These are phyloP conservation scores for Acacia concinna DNA, from an alignment of 331 rosid genomes.

Conservation along the genomic window DNA sequence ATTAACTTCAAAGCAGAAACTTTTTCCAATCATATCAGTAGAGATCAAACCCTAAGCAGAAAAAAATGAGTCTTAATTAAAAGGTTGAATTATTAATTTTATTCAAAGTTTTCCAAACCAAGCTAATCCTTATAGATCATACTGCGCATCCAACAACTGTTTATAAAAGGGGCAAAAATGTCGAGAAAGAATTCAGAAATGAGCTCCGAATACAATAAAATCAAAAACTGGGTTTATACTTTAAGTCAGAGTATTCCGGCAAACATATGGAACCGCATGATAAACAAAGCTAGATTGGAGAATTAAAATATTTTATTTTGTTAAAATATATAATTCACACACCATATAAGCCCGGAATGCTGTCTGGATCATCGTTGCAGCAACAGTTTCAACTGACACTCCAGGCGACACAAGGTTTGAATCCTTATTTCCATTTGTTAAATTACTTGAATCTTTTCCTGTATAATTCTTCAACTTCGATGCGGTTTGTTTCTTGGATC, in stretches of 20 bases:
- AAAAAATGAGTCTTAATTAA: slow-evolving; percentile 15
- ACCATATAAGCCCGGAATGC: slow-evolving; percentile 86
- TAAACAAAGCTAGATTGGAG: background rate
- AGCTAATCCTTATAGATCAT: background rate
- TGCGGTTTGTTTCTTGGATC: slow-evolving; percentile 43
- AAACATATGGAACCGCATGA: background rate
- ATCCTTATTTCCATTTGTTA: slow-evolving; percentile 41
- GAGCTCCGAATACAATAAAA: background rate
- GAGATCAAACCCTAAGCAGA: background rate
- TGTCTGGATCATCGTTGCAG: slow-evolving; percentile 87
- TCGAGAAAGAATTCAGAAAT: slow-evolving; percentile 17
- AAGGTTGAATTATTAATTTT: background rate
- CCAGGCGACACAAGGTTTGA: slow-evolving; percentile 43
- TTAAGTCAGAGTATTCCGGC: background rate
- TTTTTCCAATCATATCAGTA: background rate
- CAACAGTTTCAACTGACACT: slow-evolving; percentile 61
- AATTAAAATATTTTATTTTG: background rate
- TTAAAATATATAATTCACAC: slow-evolving; percentile 19
- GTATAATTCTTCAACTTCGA: slow-evolving; percentile 40
- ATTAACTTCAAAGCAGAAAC: background rate
- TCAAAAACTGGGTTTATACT: background rate
- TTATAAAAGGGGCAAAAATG: background rate
- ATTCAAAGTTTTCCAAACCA: slow-evolving; percentile 7
- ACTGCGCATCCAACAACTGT: background rate
- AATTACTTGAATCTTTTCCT: slow-evolving; percentile 36